Base-by-base conservation (phyloP, 2,329 filamentous ascomycete species). In the Nectriaceae sp. region DNA sequence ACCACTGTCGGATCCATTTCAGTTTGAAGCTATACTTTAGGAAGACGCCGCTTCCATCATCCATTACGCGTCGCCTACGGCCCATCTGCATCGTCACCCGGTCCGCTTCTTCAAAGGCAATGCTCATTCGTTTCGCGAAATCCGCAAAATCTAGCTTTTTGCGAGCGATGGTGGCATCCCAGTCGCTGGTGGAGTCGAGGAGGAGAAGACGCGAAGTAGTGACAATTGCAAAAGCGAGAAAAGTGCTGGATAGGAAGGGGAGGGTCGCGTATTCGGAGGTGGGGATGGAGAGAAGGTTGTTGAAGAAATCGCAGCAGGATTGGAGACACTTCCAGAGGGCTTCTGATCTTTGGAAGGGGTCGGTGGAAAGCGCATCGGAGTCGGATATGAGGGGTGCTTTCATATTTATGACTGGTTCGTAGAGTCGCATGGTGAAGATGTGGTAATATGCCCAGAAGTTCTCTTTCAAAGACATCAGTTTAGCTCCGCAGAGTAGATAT, bases 1-100 rank as follows among this genome's bases (percentile, higher is more conserved):
- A 74, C 72, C 72, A 75, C n/a, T 69, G 65, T 16, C 66, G 54
- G 15, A 74, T 69, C 71, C 71, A 74, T 2, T 66, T 59, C 5
- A 71, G 44, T 47, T 70, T 72, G 42, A 67, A 67, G 33, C 62
- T 61, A 24, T 66, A 67, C 37, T 65, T 63, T 2, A 59, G 46
- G 44, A 70, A 58, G 1, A 66, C 50, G 6, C 64, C 60, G 24
- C 59, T 64, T 3, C 63, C 66, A 2, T 67, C 66, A 11, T 66
- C 60, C 11, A 69, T 51, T 0, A 67, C 48, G 0, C 65, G 55
- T 0, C 61, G 54, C 15, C 61, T 53, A 10, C 64, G 56, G 3
- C 57, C 59, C 2, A 58, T 47, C 0, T 56, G 43, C 4, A 46
- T 43, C 1, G 66, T 62, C 38, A 56, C 52, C 4, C 45, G 46